A percentile compares a stretch with the other conserved stretches of the same genome.
Conservation (phyloP, 1,284 basidiomycete species). For the Polyporus tsugae region DNA sequence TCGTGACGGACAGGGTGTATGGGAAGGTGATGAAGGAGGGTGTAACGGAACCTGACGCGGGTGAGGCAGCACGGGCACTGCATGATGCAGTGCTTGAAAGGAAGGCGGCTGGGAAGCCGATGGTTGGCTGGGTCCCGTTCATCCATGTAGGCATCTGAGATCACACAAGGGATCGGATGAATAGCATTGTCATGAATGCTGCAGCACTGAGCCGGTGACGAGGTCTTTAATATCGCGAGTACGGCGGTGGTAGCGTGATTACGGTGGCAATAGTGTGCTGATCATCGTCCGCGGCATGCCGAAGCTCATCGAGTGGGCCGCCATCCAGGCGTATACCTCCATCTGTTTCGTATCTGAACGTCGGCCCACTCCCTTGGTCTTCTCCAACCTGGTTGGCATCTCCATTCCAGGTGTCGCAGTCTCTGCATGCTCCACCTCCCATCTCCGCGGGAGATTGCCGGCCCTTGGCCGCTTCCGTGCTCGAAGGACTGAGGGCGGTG, state of each 20-base stretch:
- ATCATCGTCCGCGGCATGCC: background rate
- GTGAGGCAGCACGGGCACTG: background rate
- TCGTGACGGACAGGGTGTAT: background rate
- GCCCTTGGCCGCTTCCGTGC: background rate
- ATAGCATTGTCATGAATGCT: no score
- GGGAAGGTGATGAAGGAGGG: background rate
- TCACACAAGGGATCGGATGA: background rate
- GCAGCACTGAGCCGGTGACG: no score
- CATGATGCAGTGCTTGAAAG: background rate
- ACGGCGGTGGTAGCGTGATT: background rate
- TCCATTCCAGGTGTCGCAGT: background rate
- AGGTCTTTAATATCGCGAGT: background rate
- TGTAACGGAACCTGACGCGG: background rate
- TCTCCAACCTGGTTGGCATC: background rate
- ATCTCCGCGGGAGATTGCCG: background rate
- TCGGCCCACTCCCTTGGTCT: background rate
- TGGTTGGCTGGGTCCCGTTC: background rate
- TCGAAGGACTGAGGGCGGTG: background rate
- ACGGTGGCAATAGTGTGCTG: background rate
- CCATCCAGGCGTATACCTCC: background rate
- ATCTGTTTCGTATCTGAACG: conserved; percentile 2
- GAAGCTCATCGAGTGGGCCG: background rate
- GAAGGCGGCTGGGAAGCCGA: background rate
- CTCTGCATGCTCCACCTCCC: background rate
- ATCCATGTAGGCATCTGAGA: background rate